Conservation (phyloP, 495 filamentous ascomycete genomes). For the Patellaria atrata region DNA sequence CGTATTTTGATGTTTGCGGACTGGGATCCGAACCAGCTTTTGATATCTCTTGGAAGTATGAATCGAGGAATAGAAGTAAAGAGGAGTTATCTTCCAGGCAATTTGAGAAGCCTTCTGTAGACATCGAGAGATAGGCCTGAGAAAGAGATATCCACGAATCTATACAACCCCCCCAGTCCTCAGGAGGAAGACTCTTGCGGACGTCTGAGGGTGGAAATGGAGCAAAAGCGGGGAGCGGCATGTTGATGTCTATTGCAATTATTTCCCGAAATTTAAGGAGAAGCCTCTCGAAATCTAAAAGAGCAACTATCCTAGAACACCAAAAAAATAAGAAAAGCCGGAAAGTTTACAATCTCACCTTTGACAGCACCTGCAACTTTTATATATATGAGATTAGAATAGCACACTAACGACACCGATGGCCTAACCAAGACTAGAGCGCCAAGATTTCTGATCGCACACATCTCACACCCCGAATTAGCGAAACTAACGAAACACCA, state of each 20-base stretch:
- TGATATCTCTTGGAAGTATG: constrained; percentile 40
- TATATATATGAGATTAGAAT: too few species aligned
- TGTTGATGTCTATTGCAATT: constrained; percentile 8
- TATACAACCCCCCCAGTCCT: constrained; percentile 66
- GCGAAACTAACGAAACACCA: constrained; percentile 25
- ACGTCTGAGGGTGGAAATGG: constrained; percentile 57
- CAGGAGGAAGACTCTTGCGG: constrained; percentile 45
- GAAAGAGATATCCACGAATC: constrained; percentile 61
- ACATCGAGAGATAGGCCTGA: constrained; percentile 44
- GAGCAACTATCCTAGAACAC: not conserved
- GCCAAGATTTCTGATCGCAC: constrained; percentile 23
- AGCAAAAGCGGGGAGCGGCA: constrained; percentile 52
- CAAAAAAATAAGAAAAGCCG: not conserved
- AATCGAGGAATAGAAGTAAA: constrained; percentile 42
- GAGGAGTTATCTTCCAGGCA: constrained; percentile 37
- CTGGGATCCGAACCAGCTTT: constrained; percentile 18
- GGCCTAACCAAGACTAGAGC: constrained; percentile 26
- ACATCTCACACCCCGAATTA: constrained; percentile 15
- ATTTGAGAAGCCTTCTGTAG: constrained; percentile 36
- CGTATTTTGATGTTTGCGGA: constrained; percentile 35
- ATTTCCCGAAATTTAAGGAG: too few species aligned
- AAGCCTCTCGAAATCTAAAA: too few species aligned
- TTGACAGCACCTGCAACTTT: too few species aligned
- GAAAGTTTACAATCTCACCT: too few species aligned
- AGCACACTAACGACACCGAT: too few species aligned